Base-by-base conservation (phyloP, 176 grass and related monocot species). In the Zoysia japonica region DNA sequence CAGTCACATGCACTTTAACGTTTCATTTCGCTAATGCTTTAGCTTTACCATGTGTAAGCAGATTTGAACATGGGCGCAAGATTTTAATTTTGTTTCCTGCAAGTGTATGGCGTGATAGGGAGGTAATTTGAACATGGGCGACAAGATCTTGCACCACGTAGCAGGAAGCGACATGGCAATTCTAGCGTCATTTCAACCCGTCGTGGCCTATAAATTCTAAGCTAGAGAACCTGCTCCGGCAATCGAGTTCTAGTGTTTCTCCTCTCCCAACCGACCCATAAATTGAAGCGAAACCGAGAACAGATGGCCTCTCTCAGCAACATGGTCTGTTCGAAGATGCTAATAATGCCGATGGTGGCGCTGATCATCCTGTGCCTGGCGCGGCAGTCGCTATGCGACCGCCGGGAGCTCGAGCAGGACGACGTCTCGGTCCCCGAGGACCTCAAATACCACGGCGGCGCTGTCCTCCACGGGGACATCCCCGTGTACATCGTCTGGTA, bases 371-470 rank as follows among this genome's bases (percentile, higher is more conserved):
- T 70, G 43, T 48, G 43, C 79, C 10, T 62, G 28, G 79, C 68
- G 2, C 53, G 15, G 6, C 9, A 2, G 8, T 71, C 78, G 20
- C 1, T 80, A 53, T 45, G 43, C 54, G 42, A 50, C 0, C 79
- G 68, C 3, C 44, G 79, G 15, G 15, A 62, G 5, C 54, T 60
- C 68, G 55, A 50, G 5, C 9, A 40, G 35, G 15, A 17, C 35
- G 5, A 72, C 15, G n/a, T 6, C 2, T 35, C 28, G 15, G 3
- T 38, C 0, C 3, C 19, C 57, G 60, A 82, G 57, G 10, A 65
- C 47, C 63, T 88, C 2, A 70, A 17, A 7, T 92, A 86, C 62
- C 90, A 92, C 79, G 81, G 84, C 19, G 90, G 90, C 35, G 19
- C 71, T 3, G 77, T 92, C 35, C 86, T 92, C 56, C 19, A 37